Evolutionary conservation across 257 asterid genomes (phyloP), one percentile per base, ranked within the genome.

Genomic region (Cordia subcordata): DNA sequence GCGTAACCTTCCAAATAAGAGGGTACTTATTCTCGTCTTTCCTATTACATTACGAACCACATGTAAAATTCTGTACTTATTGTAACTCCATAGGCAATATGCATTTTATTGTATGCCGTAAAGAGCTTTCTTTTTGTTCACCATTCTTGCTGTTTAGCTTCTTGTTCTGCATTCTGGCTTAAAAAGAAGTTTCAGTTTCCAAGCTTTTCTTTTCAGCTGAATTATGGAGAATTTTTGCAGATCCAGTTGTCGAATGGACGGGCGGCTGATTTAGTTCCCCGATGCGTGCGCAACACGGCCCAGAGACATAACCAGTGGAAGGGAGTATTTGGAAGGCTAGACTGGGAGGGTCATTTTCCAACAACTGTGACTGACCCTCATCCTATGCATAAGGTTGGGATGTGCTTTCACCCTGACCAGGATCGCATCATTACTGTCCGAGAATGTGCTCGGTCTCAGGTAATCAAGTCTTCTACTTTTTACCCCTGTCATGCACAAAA

Each of bases 391-490:
- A 68, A 68, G 13, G 73, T 68, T 27, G 73, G 73, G n/a, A 51
- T 60, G 52, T 68, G 73, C 63, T 61, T 68, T 68, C 73, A 68
- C 27, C 73, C 73, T 0, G 16, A 61, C 12, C 73, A 68, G 46
- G 68, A 68, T 22, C 33, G 73, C 39, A 55, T 68, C 10, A n/a
- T 68, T 35, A 61, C 73, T 1, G 53, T 68, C 6, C 73, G 73
- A 11, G 73, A 68, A 53, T 68, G 46, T 44, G 73, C 73, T 47
- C 61, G 73, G 9, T 64, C 73, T 64, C 73, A 68, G 59, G 73
- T 68, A 15, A 35, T 38, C 20, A 10, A 15, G n/a, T 17, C 17
- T 16, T 5, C 8, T 46, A 13, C 0, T 16, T 11, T 11, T 19
- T 20, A 12, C 49, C 35, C 18, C 11, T 10, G n/a, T 40, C 11